A percentile compares a stretch with the other conserved stretches of the same genome.
phyloP scores from a whole-genome alignment of 768 basidiomycete genomes.

The Trametes cubensis region DNA sequence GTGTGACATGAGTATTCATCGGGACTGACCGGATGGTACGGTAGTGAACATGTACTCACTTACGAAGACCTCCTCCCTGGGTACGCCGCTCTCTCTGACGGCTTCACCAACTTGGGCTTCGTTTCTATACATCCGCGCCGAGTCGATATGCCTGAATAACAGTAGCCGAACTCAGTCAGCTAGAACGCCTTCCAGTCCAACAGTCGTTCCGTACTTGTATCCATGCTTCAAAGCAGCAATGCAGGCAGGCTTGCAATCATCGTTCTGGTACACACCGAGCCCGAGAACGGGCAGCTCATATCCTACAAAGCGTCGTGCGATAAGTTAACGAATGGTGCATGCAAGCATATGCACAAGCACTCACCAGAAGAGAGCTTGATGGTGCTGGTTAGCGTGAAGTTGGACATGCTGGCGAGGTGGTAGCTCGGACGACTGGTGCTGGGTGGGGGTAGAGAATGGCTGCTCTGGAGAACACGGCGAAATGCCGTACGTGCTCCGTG shows the following conservation, averaged over 20 bases:
- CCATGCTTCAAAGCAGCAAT: slow-evolving; percentile 64
- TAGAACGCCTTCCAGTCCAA: not conserved
- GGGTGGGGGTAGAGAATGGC: no score
- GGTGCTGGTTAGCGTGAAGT: slow-evolving; percentile 36
- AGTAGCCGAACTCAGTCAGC: not conserved
- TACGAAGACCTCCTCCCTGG: slow-evolving; percentile 67
- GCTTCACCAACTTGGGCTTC: slow-evolving; percentile 81
- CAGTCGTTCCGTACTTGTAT: no score
- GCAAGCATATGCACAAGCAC: slow-evolving; percentile 10
- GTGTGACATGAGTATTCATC: no score
- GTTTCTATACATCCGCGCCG: slow-evolving; percentile 52
- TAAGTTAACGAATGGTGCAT: not conserved
- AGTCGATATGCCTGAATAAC: slow-evolving; percentile 60
- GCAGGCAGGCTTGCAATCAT: slow-evolving; percentile 54
- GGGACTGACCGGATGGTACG: no score
- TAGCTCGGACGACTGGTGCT: no score
- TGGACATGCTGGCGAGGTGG: slow-evolving; percentile 7
- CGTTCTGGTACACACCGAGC: slow-evolving; percentile 72
- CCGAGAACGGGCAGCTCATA: slow-evolving; percentile 65
- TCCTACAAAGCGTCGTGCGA: slow-evolving; percentile 38
- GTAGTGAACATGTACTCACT: no score
- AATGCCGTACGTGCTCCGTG: no score
- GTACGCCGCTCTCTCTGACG: slow-evolving; percentile 70
- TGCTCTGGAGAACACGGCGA: not conserved
- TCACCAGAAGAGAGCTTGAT: slow-evolving; percentile 42